Conservation (phyloP, 495 filamentous ascomycete species). For the Monascus purpureus region DNA sequence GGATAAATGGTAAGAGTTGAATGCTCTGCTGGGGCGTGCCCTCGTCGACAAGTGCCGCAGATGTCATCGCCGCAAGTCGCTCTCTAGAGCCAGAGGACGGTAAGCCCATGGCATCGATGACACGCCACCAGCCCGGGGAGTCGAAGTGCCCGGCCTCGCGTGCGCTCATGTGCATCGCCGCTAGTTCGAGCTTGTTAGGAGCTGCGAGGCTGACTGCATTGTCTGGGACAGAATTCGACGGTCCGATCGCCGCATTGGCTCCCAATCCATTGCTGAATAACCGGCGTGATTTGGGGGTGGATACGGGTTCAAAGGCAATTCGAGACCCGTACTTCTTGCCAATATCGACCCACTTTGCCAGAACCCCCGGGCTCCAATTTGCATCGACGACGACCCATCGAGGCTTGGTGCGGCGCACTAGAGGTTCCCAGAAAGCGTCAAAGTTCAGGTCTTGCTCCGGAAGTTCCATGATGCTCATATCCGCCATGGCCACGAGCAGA, state of each 20-base stretch:
- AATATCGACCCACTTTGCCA: slow-evolving; percentile 47
- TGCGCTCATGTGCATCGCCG: slow-evolving; percentile 57
- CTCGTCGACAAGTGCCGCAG: slow-evolving; percentile 48
- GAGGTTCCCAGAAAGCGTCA: slow-evolving; percentile 43
- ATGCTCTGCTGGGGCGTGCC: slow-evolving; percentile 73
- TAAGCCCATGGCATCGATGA: slow-evolving; percentile 62
- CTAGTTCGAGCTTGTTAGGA: slow-evolving; percentile 72
- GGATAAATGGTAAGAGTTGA: slow-evolving; percentile 78
- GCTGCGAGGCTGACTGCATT: slow-evolving; percentile 54
- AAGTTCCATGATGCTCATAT: slow-evolving; percentile 74
- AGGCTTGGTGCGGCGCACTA: slow-evolving; percentile 40
- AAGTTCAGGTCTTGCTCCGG: slow-evolving; percentile 25
- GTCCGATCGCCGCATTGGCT: slow-evolving; percentile 13
- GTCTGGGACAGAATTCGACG: slow-evolving; percentile 40
- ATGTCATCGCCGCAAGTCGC: slow-evolving; percentile 48
- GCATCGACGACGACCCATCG: slow-evolving; percentile 69
- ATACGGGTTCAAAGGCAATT: slow-evolving; percentile 89
- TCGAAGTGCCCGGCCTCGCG: slow-evolving; percentile 51
- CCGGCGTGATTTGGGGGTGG: slow-evolving; percentile 54
- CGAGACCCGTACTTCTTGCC: slow-evolving; percentile 38
- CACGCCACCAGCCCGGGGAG: slow-evolving; percentile 51
- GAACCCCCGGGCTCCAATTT: slow-evolving; percentile 56
- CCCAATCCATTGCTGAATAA: slow-evolving; percentile 38
- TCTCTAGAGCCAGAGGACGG: slow-evolving; percentile 43
- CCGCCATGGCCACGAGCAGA: slow-evolving; percentile 78